A percentile compares a stretch with the other conserved stretches of the same genome.
These are phyloP conservation scores for Fusarium acutatum DNA, from an alignment of 2,329 filamentous ascomycete genomes.

Conservation along the genomic window DNA sequence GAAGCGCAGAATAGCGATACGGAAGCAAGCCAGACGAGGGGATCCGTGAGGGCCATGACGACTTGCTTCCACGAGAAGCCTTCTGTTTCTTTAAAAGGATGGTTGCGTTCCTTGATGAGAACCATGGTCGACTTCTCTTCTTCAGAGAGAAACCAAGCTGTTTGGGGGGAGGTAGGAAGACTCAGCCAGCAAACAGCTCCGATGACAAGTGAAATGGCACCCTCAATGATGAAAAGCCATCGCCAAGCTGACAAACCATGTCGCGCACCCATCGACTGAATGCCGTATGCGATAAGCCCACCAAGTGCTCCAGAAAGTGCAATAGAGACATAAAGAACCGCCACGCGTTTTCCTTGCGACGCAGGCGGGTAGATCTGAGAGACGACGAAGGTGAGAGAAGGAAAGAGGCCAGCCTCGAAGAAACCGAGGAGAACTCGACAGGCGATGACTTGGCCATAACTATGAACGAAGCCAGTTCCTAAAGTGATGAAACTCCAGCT, in stretches of 20 bases:
- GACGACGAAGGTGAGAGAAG: slow-evolving; percentile 37
- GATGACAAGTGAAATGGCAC: slow-evolving; percentile 46
- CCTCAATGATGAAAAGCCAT: slow-evolving; percentile 61
- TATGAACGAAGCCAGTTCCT: slow-evolving; percentile 44
- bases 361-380: slow-evolving; percentile 4
- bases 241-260: slow-evolving; percentile 59
- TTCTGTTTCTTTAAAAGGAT: neutral
- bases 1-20: slow-evolving; percentile 3
- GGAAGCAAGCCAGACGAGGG: slow-evolving; percentile 45
- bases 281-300: slow-evolving; percentile 42
- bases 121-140: slow-evolving; percentile 48
- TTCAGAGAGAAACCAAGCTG: slow-evolving; percentile 54
- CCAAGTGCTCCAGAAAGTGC: slow-evolving; percentile 44
- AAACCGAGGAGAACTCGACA: slow-evolving; percentile 46
- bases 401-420: slow-evolving; percentile 48
- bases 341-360: slow-evolving; percentile 43
- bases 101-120: slow-evolving; percentile 27
- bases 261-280: slow-evolving; percentile 53
- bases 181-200: slow-evolving; percentile 48
- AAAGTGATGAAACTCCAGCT: slow-evolving; percentile 46
- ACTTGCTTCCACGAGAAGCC: slow-evolving; percentile 38
- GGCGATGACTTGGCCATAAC: slow-evolving; percentile 40
- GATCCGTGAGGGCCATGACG: slow-evolving; percentile 34
- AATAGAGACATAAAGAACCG: slow-evolving; percentile 44
- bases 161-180: slow-evolving; percentile 56